A percentile compares a stretch with the other conserved stretches of the same genome.
These are phyloP conservation scores for Penicillium cosmopolitanum DNA, from an alignment of 495 filamentous ascomycete species.

Conservation along the genomic window DNA sequence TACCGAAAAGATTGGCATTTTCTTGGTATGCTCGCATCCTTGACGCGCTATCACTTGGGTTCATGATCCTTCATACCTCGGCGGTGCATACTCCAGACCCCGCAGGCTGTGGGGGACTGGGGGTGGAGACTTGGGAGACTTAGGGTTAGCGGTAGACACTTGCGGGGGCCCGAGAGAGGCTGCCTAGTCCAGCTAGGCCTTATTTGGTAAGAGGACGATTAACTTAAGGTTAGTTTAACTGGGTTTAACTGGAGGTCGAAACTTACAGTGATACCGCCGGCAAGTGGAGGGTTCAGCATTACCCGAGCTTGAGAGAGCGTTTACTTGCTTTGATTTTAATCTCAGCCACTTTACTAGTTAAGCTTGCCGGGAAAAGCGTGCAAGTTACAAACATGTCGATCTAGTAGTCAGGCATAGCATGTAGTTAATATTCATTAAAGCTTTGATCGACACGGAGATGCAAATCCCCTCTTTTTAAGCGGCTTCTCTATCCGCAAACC, in stretches of 20 bases:
- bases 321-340: slow-evolving; percentile 11
- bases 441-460: slow-evolving; percentile 8
- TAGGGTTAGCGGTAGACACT: slow-evolving; percentile 10
- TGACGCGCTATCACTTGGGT: slow-evolving; percentile 6
- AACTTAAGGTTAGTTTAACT: slow-evolving; percentile 8
- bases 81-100: slow-evolving; percentile 6
- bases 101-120: slow-evolving; percentile 6
- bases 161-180: slow-evolving; percentile 7
- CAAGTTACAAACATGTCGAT: slow-evolving; percentile 10
- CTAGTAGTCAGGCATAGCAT: slow-evolving; percentile 8
- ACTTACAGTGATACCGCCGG: slow-evolving; percentile 9
- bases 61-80: slow-evolving; percentile 10
- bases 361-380: slow-evolving; percentile 8
- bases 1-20: slow-evolving; percentile 8
- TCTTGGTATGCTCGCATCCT: slow-evolving; percentile 8
- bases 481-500: slow-evolving; percentile 10
- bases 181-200: slow-evolving; percentile 9
- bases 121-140: slow-evolving; percentile 9
- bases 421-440: slow-evolving; percentile 11
- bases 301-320: slow-evolving; percentile 9
- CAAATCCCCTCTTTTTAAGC: slow-evolving; percentile 7
- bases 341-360: slow-evolving; percentile 11
- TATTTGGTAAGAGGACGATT: slow-evolving; percentile 8
- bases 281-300: slow-evolving; percentile 11
- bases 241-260: slow-evolving; percentile 5